Conservation (phyloP, 208 protist genomes). For the Spongospora subterranea region DNA sequence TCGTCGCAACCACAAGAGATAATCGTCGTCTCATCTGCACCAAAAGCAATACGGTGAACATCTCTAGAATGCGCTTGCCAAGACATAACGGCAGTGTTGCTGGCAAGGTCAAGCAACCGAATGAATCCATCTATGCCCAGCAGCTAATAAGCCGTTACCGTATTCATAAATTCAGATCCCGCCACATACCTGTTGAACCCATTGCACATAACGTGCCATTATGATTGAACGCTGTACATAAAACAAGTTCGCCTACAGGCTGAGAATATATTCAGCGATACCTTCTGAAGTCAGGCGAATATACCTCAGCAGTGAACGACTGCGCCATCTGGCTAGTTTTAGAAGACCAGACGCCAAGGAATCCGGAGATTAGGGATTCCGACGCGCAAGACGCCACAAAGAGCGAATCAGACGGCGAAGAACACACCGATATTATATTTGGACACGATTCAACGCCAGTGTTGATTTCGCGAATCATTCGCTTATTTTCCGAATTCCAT, state of each 20-base stretch:
- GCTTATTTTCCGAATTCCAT: slow-evolving; percentile 20
- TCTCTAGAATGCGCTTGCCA: slow-evolving; percentile 5
- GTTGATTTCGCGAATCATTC: background rate
- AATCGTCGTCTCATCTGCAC: background rate
- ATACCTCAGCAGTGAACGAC: background rate
- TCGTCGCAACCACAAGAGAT: background rate
- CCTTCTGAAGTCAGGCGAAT: background rate
- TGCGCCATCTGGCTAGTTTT: background rate
- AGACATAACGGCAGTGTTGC: background rate
- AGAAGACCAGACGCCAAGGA: background rate
- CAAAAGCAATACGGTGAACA: slow-evolving; percentile 9
- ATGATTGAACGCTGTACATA: slow-evolving; percentile 33
- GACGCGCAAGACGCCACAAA: slow-evolving; percentile 6
- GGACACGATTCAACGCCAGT: background rate
- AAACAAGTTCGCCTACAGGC: background rate
- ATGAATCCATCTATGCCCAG: background rate
- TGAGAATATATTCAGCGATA: background rate
- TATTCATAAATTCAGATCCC: background rate
- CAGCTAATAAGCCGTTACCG: background rate
- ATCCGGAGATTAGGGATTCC: background rate
- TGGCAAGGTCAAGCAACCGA: background rate
- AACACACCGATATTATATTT: background rate
- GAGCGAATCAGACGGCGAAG: slow-evolving; percentile 19
- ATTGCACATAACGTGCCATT: slow-evolving; percentile 39
- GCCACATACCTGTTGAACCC: slow-evolving; percentile 52